Evolutionary conservation across 75 land plant genomes (phyloP).

Genomic region (Pinus tabuliformis): DNA sequence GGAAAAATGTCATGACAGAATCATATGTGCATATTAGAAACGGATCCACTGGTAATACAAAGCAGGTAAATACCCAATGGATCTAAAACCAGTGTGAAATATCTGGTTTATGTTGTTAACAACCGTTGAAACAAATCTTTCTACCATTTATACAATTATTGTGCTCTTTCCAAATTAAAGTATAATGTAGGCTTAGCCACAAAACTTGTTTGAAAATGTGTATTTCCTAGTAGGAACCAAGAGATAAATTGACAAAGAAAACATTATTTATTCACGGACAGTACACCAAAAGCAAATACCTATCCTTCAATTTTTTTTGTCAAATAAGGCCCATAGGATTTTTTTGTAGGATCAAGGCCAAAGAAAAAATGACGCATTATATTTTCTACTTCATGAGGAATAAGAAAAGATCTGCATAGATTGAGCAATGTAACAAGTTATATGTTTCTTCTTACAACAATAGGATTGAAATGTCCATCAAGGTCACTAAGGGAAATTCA

Average conservation of each 20-base stretch:
- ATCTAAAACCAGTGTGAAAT: background rate
- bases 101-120: background rate
- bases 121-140: background rate
- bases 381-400: background rate
- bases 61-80: background rate
- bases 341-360: background rate
- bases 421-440: background rate
- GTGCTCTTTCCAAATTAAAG: background rate
- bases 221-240: background rate
- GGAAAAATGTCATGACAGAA: background rate
- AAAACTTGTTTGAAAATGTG: background rate
- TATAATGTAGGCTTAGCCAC: background rate
- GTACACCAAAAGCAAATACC: background rate
- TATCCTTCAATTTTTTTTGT: background rate
- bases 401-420: background rate
- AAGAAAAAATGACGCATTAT: background rate
- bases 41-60: background rate
- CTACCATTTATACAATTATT: background rate
- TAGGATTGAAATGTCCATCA: no score
- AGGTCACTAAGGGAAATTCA: no score
- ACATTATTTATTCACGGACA: background rate
- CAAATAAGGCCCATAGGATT: no score
- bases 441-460: no score
- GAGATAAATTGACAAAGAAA: background rate
- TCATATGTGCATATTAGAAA: background rate